phyloP scores from a whole-genome alignment of 2,329 filamentous ascomycete species.

The Escovopsis sp. region DNA sequence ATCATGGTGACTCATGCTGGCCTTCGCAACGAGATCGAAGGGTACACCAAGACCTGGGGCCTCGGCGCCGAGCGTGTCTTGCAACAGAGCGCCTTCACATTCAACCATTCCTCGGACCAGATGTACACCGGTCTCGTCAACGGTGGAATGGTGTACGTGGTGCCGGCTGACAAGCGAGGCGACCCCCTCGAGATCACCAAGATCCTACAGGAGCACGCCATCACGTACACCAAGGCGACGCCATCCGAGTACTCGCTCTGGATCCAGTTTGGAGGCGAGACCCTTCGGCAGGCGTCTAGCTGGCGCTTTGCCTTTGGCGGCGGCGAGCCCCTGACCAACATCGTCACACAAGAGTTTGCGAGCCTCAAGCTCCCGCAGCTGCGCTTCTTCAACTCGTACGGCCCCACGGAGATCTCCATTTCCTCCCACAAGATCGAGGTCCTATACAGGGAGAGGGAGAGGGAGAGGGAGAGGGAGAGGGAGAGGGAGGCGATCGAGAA shows the following conservation, averaged over 20 bases:
- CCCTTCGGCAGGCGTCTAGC: constrained; percentile 4
- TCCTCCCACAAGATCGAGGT: neutral
- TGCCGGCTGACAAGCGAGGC: constrained; percentile 5
- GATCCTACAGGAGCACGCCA: constrained; percentile 18
- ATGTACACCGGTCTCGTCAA: constrained; percentile 18
- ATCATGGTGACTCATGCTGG: constrained; percentile 17
- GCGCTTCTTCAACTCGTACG: constrained; percentile 13
- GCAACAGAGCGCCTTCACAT: constrained; percentile 23
- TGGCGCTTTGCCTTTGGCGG: constrained; percentile 10
- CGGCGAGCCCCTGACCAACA: constrained; percentile 15
- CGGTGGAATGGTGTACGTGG: constrained; percentile 22
- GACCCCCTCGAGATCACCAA: constrained; percentile 21
- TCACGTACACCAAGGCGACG: constrained; percentile 24
- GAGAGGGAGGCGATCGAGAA: neutral
- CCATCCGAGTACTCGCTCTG: constrained; percentile 26
- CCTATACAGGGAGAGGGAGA: neutral
- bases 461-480: constrained; percentile 1
- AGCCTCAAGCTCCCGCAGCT: constrained; percentile 1
- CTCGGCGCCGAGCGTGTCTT: constrained; percentile 13
- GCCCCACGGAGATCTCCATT: constrained; percentile 13
- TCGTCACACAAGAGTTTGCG: constrained; percentile 4
- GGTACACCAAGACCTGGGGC: constrained; percentile 6
- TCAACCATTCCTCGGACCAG: constrained; percentile 24
- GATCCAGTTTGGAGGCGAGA: constrained; percentile 11
- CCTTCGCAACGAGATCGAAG: constrained; percentile 14